Evolutionary conservation across 345 rosid genomes (phyloP), one percentile per base, ranked within the genome.

Genomic region (Schrenkiella parvula): DNA sequence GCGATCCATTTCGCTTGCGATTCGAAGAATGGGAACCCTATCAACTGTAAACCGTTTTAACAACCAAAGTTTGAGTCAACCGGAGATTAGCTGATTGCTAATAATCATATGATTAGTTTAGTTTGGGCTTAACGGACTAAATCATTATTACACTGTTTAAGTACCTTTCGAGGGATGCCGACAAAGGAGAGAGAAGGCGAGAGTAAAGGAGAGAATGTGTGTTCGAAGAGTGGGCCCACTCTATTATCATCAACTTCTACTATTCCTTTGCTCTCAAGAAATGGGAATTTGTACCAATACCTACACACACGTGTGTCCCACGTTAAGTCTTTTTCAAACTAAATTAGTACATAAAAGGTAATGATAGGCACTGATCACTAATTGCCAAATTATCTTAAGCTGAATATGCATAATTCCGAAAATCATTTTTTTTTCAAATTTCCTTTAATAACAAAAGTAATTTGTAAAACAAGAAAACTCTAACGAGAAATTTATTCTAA

Each of bases 181-280:
- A 86, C 65, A 68, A 93, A 93, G 55, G 96, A 87, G 31, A 93
- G 96, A 35, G 91, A 87, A 50, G 97, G 97, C 71, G 96, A 87
- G 23, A 93, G 96, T 21, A 84, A 84, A 63, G 98, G 98, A 69
- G 97, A 95, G 68, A 93, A 93, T 1, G 96, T 93, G 37, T 93
- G 97, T 79, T 93, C 96, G 64, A 80, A 93, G 74, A 93, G 76
- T 29, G 96, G 98, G 0, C 97, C 98, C 70, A 93, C 98, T 74
- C 98, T 82, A 62, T 87, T 87, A 73, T 90, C 97, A 66, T 93
- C 97, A 34, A 90, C 82, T 35, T 13, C 78, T 42, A 93, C 81
- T 52, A 64, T 90, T 76, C 98, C 97, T 87, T 88, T 87, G 52
- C 88, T 90, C 85, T 93, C 98, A 83, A 93, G 98, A 77, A 88